Conservation (phyloP, 306 rosid genomes). For the Castanea sativa region DNA sequence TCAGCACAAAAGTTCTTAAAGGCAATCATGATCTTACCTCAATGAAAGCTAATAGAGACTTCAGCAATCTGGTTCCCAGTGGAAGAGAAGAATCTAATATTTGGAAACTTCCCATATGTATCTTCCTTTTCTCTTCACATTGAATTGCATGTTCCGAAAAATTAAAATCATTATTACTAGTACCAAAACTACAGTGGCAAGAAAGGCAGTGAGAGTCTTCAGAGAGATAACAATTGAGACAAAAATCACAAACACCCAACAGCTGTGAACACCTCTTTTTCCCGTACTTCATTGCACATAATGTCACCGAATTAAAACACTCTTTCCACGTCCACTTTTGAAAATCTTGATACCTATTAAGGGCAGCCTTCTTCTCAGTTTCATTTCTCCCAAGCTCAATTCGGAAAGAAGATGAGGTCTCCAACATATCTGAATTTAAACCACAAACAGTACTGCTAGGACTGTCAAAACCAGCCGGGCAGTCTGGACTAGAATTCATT, state of each 20-base stretch:
- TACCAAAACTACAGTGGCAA: constrained; percentile 65
- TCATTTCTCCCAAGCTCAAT: constrained; percentile 80
- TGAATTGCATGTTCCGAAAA: constrained; percentile 63
- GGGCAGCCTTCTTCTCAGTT: constrained; percentile 68
- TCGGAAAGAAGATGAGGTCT: constrained; percentile 71
- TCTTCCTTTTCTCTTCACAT: constrained; percentile 51
- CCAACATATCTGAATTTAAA: constrained; percentile 50
- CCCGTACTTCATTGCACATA: constrained; percentile 70
- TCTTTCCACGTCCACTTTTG: constrained; percentile 93
- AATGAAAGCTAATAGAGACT: constrained; percentile 60
- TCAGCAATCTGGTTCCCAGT: constrained; percentile 68
- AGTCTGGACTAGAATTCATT: constrained; percentile 40
- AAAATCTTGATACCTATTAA: constrained; percentile 80
- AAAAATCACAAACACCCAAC: constrained; percentile 65
- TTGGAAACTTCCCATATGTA: constrained; percentile 34
- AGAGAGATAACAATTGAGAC: constrained; percentile 56
- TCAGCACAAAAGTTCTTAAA: neutral
- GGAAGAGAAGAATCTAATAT: constrained; percentile 66
- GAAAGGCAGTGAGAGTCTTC: constrained; percentile 79
- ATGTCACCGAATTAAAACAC: constrained; percentile 57
- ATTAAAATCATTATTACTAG: constrained; percentile 40
- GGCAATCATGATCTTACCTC: constrained; percentile 63
- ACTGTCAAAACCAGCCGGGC: constrained; percentile 54
- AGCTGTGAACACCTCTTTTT: constrained; percentile 65
- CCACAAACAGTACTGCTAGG: constrained; percentile 66